phyloP scores from a whole-genome alignment of 352 stramenopile species.

The Pythium biforme region DNA sequence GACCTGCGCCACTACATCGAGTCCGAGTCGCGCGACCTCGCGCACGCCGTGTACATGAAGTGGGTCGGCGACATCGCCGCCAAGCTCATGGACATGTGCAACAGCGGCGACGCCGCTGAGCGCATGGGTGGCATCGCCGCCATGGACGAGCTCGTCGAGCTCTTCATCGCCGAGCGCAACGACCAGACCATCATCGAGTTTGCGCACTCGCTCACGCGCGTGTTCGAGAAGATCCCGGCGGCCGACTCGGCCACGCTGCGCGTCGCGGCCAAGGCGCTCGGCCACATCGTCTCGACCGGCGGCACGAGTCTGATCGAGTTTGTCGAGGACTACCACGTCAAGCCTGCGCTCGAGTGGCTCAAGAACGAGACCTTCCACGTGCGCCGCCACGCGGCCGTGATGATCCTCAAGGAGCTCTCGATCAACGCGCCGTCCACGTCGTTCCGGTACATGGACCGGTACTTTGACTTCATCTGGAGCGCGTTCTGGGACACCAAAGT shows the following conservation, averaged over 20 bases:
- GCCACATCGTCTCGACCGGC: slow-evolving; percentile 86
- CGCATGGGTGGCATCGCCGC: slow-evolving; percentile 84
- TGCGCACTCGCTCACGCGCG: slow-evolving; percentile 81
- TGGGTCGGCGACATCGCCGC: slow-evolving; percentile 83
- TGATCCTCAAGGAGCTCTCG: slow-evolving; percentile 86
- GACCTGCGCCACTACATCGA: slow-evolving; percentile 83
- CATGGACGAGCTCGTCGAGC: slow-evolving; percentile 88
- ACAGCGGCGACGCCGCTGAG: slow-evolving; percentile 71
- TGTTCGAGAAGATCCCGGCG: slow-evolving; percentile 86
- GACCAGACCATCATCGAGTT: slow-evolving; percentile 91
- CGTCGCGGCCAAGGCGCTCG: slow-evolving; percentile 72
- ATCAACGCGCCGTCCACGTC: slow-evolving; percentile 85
- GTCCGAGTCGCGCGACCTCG: slow-evolving; percentile 83
- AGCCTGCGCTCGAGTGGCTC: slow-evolving; percentile 84
- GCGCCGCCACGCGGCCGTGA: slow-evolving; percentile 76
- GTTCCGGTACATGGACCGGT: slow-evolving; percentile 88
- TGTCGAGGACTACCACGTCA: slow-evolving; percentile 88
- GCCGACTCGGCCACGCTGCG: slow-evolving; percentile 72
- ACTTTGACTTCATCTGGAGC: slow-evolving; percentile 90
- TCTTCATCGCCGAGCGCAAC: slow-evolving; percentile 88
- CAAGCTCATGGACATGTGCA: slow-evolving; percentile 83
- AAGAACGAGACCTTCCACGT: slow-evolving; percentile 90
- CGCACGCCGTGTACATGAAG: slow-evolving; percentile 84
- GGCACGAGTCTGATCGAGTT: slow-evolving; percentile 88
- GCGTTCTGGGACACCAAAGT: slow-evolving; percentile 85